Percentiles rank a stretch among this genome's conserved stretches.
These are phyloP conservation scores for Crucibulum laeve DNA, from an alignment of 768 basidiomycete genomes.

Conservation along the genomic window DNA sequence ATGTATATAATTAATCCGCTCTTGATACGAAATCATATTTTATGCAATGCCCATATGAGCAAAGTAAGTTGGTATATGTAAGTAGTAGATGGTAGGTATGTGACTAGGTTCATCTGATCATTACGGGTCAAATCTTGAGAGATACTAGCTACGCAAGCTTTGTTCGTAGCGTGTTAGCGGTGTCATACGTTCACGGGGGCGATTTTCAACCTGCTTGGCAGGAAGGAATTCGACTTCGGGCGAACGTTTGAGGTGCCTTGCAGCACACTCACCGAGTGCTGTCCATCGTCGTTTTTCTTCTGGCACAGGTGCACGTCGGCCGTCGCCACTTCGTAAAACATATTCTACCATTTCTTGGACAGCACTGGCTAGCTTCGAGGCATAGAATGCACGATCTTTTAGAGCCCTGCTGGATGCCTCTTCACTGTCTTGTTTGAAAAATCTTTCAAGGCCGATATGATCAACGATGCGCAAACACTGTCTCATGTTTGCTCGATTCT, in stretches of 20 bases:
- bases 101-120: too few species aligned
- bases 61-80: too few species aligned
- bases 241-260: neutral
- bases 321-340: constrained; percentile 20
- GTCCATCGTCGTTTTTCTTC: constrained; percentile 24
- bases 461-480: constrained; percentile 59
- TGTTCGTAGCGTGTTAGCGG: too few species aligned
- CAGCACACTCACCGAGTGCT: constrained; percentile 19
- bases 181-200: too few species aligned
- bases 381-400: constrained; percentile 36
- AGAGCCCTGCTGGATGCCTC: constrained; percentile 23
- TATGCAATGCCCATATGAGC: too few species aligned
- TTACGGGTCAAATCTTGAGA: too few species aligned
- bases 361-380: constrained; percentile 43
- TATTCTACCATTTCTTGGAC: constrained; percentile 35
- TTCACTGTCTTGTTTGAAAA: constrained; percentile 11
- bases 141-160: too few species aligned
- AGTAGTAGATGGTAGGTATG: too few species aligned
- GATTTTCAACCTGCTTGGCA: too few species aligned
- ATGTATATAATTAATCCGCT: neutral
- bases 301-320: constrained; percentile 12
- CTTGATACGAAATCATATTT: too few species aligned
- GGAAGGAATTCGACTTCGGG: neutral
- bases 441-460: constrained; percentile 34
- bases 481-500: constrained; percentile 45